phyloP scores from a whole-genome alignment of 768 basidiomycete species.

The Baorangia bicolor region DNA sequence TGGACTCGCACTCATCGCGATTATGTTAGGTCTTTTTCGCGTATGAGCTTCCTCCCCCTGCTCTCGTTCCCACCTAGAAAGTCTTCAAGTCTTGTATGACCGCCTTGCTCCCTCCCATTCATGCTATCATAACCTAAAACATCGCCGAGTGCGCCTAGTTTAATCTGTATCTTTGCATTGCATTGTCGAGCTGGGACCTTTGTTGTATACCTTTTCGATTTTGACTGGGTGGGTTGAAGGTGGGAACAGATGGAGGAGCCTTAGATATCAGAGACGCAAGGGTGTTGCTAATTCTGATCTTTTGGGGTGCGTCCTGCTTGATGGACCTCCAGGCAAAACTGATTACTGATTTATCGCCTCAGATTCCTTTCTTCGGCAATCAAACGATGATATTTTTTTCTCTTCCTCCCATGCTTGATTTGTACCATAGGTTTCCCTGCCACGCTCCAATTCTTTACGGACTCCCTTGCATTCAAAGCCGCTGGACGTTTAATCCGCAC shows the following conservation, averaged over 20 bases:
- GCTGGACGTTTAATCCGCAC: neutral
- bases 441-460: neutral
- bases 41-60: neutral
- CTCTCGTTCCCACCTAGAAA: neutral
- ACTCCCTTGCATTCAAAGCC: neutral
- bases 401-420: neutral
- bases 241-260: neutral
- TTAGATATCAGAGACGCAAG: neutral
- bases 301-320: neutral
- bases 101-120: neutral
- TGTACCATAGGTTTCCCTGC: neutral
- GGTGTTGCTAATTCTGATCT: neutral
- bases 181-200: neutral
- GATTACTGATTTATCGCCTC: neutral
- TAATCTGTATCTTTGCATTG: conserved; percentile 8
- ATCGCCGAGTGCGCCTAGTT: conserved; percentile 12
- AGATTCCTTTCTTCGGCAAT: neutral
- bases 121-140: conserved; percentile 6
- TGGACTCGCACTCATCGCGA: conserved; percentile 5
- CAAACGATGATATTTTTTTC: neutral
- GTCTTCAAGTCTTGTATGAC: neutral
- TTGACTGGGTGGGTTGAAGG: neutral
- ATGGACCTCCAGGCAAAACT: neutral
- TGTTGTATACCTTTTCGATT: neutral
- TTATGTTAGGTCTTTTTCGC: neutral